These are phyloP conservation scores for Ambrosiella xylebori DNA, from an alignment of 2,329 filamentous ascomycete genomes.

Conservation along the genomic window DNA sequence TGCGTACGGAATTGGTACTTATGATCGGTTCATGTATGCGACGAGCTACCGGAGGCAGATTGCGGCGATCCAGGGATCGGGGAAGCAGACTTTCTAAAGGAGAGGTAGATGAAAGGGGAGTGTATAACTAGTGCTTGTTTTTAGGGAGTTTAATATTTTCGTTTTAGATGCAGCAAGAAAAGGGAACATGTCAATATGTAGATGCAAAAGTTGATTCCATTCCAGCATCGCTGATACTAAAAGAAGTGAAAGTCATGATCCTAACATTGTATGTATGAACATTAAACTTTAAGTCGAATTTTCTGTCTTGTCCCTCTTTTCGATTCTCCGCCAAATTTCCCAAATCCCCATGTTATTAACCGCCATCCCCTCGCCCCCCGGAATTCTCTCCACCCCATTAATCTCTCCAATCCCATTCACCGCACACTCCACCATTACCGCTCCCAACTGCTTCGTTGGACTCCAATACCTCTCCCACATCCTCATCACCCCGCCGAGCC, in stretches of 20 bases:
- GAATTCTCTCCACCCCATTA: background rate
- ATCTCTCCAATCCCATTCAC: conserved; percentile 25
- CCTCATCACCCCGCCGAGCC: background rate
- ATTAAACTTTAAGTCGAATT: too few species aligned
- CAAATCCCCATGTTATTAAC: background rate
- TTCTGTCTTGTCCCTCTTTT: background rate
- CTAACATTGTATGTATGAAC: too few species aligned
- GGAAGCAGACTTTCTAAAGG: conserved; percentile 10
- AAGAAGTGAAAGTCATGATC: too few species aligned
- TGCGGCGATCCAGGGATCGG: background rate
- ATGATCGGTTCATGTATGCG: conserved; percentile 47
- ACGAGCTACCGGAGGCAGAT: conserved; percentile 32
- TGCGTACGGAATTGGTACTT: conserved; percentile 47
- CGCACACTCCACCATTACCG: conserved; percentile 39
- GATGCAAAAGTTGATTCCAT: background rate
- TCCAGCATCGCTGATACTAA: too few species aligned
- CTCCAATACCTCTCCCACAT: background rate
- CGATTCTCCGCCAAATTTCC: background rate
- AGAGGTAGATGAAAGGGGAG: background rate
- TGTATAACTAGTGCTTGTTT: background rate
- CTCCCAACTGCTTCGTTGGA: background rate
- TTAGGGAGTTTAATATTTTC: background rate
- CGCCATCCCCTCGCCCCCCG: background rate
- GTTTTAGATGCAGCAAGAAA: background rate
- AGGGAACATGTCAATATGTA: background rate